A percentile compares a stretch with the other conserved stretches of the same genome.
Evolutionary conservation across 768 basidiomycete genomes (phyloP).

Genomic region (Dacryopinax primogenitus): DNA sequence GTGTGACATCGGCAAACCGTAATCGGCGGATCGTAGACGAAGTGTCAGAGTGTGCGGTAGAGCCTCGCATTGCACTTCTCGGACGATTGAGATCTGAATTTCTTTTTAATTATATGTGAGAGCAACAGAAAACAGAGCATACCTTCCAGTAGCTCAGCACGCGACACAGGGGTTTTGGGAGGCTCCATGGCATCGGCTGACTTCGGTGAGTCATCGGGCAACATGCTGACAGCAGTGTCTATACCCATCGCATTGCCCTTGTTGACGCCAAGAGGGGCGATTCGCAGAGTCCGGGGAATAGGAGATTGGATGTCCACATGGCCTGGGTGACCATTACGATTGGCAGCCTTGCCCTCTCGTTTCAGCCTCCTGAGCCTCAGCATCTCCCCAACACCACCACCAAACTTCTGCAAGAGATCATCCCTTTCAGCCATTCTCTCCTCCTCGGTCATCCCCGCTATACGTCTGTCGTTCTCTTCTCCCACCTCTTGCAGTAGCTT

Average conservation of each 20-base stretch:
- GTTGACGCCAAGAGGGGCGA: conserved; percentile 16
- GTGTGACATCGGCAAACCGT: conserved; percentile 63
- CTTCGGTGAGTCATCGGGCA: background rate
- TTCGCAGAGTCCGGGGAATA: conserved; percentile 14
- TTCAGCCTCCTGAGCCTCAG: conserved; percentile 43
- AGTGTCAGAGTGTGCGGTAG: conserved; percentile 1
- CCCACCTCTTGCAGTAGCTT: conserved; percentile 47
- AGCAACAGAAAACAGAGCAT: background rate
- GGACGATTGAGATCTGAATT: conserved; percentile 6
- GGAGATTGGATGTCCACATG: conserved; percentile 8
- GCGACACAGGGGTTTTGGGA: conserved; percentile 15
- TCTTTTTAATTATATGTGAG: background rate
- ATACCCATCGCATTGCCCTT: conserved; percentile 19
- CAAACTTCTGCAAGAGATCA: conserved; percentile 61
- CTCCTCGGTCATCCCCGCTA: conserved; percentile 56
- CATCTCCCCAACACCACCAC: conserved; percentile 48
- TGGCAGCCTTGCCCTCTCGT: conserved; percentile 29
- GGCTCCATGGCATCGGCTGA: background rate
- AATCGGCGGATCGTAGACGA: conserved; percentile 32
- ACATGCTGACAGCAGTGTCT: background rate
- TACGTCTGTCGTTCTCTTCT: conserved; percentile 48
- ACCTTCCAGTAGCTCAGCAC: background rate
- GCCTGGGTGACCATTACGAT: conserved; percentile 11
- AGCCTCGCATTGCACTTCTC: conserved; percentile 10
- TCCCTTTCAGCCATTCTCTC: conserved; percentile 53